These are phyloP conservation scores for Suillus plorans DNA, from an alignment of 768 basidiomycete genomes.

Conservation along the genomic window DNA sequence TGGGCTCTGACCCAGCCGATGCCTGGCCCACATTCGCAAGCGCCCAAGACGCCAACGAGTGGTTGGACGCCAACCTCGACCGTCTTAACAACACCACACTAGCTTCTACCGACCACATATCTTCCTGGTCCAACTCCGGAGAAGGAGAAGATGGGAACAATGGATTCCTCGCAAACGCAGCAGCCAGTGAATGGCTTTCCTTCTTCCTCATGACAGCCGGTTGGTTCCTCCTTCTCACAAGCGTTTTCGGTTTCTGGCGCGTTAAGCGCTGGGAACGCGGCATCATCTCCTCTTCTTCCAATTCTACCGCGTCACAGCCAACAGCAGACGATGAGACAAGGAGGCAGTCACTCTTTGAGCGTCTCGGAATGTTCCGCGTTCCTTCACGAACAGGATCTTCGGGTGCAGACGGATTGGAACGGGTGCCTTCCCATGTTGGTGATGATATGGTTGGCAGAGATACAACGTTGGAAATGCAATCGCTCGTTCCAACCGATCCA, in stretches of 20 bases:
- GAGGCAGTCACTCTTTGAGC: constrained; percentile 30
- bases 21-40: constrained; percentile 45
- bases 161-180: constrained; percentile 47
- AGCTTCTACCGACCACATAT: constrained; percentile 17
- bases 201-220: constrained; percentile 93
- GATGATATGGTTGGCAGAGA: constrained; percentile 17
- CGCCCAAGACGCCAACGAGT: constrained; percentile 46
- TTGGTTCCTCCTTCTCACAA: constrained; percentile 88
- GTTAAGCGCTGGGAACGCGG: constrained; percentile 87
- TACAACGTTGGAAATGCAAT: neutral
- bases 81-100: constrained; percentile 24
- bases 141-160: constrained; percentile 9
- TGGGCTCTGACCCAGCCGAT: constrained; percentile 28
- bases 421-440: constrained; percentile 27
- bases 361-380: constrained; percentile 23
- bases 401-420: constrained; percentile 11
- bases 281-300: constrained; percentile 52
- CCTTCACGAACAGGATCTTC: constrained; percentile 5
- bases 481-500: constrained; percentile 36
- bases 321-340: constrained; percentile 22
- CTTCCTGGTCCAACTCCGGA: constrained; percentile 38
- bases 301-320: constrained; percentile 15
- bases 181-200: constrained; percentile 90
- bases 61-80: constrained; percentile 31
- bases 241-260: constrained; percentile 87